These are phyloP conservation scores for Capsicum pubescens DNA, from an alignment of 257 asterid species.

Conservation along the genomic window DNA sequence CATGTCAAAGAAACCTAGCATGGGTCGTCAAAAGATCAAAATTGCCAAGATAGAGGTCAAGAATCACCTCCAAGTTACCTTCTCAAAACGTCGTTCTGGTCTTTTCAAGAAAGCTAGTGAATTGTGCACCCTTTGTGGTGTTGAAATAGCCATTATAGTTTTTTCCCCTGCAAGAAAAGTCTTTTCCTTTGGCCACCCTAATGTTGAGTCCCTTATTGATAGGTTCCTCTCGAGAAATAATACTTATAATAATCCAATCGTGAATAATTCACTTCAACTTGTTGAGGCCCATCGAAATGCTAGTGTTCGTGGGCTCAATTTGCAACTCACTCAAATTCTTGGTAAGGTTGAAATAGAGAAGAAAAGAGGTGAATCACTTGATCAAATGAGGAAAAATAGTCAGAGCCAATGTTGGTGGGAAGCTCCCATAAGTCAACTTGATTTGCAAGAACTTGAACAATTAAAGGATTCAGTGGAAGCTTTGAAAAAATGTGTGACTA, in stretches of 20 bases:
- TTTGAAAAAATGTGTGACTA: slow-evolving; percentile 48
- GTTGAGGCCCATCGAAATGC: slow-evolving; percentile 61
- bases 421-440: slow-evolving; percentile 49
- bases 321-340: slow-evolving; percentile 58
- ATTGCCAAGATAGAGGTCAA: slow-evolving; percentile 71
- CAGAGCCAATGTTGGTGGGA: slow-evolving; percentile 72
- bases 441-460: slow-evolving; percentile 59
- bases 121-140: slow-evolving; percentile 71
- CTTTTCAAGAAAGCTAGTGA: slow-evolving; percentile 81
- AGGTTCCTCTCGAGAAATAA: slow-evolving; percentile 43
- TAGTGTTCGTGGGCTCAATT: slow-evolving; percentile 54
- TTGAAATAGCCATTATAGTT: slow-evolving; percentile 65
- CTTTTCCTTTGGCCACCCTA: slow-evolving; percentile 78
- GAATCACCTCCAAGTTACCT: slow-evolving; percentile 74
- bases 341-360: slow-evolving; percentile 61
- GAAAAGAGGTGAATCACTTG: slow-evolving; percentile 62
- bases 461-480: slow-evolving; percentile 68
- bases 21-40: slow-evolving; percentile 81
- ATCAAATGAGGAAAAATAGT: slow-evolving; percentile 48
- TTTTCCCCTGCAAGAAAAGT: slow-evolving; percentile 84
- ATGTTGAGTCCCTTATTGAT: slow-evolving; percentile 59
- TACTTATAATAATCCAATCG: slow-evolving; percentile 20
- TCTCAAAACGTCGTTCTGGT: slow-evolving; percentile 73
- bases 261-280: slow-evolving; percentile 40
- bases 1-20: slow-evolving; percentile 69